Percentiles rank a stretch among this genome's conserved stretches.
These are phyloP conservation scores for Epichloe elymi DNA, from an alignment of 2,329 filamentous ascomycete species.

Conservation along the genomic window DNA sequence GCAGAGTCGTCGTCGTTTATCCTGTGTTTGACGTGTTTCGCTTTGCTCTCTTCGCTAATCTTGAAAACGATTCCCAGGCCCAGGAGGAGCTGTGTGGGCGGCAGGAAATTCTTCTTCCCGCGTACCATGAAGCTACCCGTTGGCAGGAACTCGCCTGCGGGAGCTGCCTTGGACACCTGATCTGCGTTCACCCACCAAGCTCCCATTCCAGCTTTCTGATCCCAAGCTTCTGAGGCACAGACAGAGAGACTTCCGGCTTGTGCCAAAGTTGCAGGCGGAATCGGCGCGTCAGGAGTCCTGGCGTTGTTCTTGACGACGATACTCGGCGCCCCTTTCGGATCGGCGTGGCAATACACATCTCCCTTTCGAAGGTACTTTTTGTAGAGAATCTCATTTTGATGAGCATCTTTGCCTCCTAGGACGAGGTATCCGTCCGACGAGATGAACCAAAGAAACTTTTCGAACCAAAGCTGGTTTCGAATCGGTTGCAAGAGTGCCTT, in stretches of 20 bases:
- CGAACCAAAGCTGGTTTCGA: constrained; percentile 82
- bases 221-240: constrained; percentile 82
- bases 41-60: constrained; percentile 78
- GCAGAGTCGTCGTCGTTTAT: constrained; percentile 16
- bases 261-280: constrained; percentile 79
- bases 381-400: constrained; percentile 90
- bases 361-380: constrained; percentile 73
- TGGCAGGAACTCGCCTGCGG: constrained; percentile 66
- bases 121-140: constrained; percentile 67
- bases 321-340: constrained; percentile 70
- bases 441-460: constrained; percentile 93
- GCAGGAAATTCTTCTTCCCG: constrained; percentile 83
- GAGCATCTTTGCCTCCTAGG: constrained; percentile 73
- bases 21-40: constrained; percentile 61
- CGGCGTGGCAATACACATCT: constrained; percentile 84
- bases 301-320: constrained; percentile 84
- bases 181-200: constrained; percentile 91
- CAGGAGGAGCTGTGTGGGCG: constrained; percentile 74
- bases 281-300: constrained; percentile 64
- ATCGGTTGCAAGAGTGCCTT: constrained; percentile 77
- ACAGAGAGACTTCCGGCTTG: constrained; percentile 82
- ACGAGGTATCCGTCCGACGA: constrained; percentile 93
- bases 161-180: constrained; percentile 77
- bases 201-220: constrained; percentile 88
- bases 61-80: constrained; percentile 81